Evolutionary conservation across 805 yeast species (phyloP), one percentile per base, ranked within the genome.

Genomic region (Candida ortonii): DNA sequence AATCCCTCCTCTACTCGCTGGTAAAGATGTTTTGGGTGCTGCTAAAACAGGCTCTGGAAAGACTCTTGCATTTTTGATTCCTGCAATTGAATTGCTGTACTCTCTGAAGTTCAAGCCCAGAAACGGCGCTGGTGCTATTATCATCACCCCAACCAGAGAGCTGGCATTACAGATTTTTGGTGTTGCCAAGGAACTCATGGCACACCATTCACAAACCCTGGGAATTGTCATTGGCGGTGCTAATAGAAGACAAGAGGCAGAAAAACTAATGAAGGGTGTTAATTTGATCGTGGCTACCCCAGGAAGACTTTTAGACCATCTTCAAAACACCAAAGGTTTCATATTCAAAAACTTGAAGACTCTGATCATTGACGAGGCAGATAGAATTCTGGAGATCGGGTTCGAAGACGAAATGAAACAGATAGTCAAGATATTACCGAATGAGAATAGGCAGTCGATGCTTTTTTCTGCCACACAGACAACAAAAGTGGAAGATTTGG

Each of bases 1-100:
- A 9, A 93, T 93, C 36, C 97, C 98, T 6, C 97, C 98, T 8
- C 70, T 93, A 43, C 65, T 94, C 44, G 97, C 97, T 1, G 98
- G 98, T 27, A 78, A 90, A 50, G 99, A 93, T 64, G 97, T 94
- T 14, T 71, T 93, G 35, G 99, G 98, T 48, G 98, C 98, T n/a
- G 99, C 99, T 38, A 90, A 89, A 66, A 93, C 99, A 3, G 99
- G 99, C 35, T 88, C 97, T 1, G 99, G 99, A 59, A 93, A 93
- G 67, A 93, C 99, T 0, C 67, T 94, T 42, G 97, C 99, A 7
- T 93, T 93, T 52, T 68, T 93, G 54, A 74, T 93, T 41, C 99
- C 99, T 10, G 98, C 98, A 20, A 82, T 93, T 46, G 98, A 93
- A 65, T 67, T 88, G 66, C 71, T 93, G 36, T 84, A 89, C 57